Evolutionary conservation across 805 yeast species (phyloP).

Genomic region (Candida suzukii): DNA sequence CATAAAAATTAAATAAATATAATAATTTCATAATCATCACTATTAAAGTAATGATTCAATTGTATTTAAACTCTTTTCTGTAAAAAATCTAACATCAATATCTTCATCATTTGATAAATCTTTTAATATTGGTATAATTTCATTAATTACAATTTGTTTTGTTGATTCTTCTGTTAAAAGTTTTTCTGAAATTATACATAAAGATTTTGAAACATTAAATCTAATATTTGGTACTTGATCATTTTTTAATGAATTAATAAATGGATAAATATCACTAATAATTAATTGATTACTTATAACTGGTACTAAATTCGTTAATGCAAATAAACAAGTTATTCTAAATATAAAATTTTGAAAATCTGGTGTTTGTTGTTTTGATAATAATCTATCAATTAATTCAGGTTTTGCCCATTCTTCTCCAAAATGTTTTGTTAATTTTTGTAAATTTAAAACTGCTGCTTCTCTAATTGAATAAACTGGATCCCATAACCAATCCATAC

Average conservation of each 20-base stretch:
- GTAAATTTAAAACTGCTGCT: conserved; percentile 85
- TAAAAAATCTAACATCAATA: conserved; percentile 84
- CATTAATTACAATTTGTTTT: conserved; percentile 35
- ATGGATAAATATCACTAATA: conserved; percentile 67
- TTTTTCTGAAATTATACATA: conserved; percentile 52
- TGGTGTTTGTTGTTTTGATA: conserved; percentile 33
- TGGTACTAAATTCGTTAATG: conserved; percentile 75
- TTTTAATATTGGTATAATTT: conserved; percentile 60
- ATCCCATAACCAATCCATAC: conserved; percentile 99
- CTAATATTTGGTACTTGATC: conserved; percentile 94
- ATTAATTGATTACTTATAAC: conserved; percentile 57
- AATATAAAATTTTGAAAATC: conserved; percentile 68
- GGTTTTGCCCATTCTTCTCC: conserved; percentile 91
- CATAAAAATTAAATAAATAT: background rate
- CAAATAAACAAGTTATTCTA: conserved; percentile 84
- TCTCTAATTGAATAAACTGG: conserved; percentile 93
- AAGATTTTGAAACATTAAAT: conserved; percentile 88
- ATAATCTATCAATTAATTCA: conserved; percentile 73
- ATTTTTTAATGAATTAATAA: conserved; percentile 57
- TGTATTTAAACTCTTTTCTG: conserved; percentile 40
- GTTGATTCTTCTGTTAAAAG: conserved; percentile 24
- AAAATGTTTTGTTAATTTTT: conserved; percentile 74
- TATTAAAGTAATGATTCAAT: conserved; percentile 4
- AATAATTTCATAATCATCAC: too few relatives aligned
- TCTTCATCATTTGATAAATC: conserved; percentile 67